Evolutionary conservation across 2,329 filamentous ascomycete species (phyloP).

Genomic region (Lasiodiplodia citricola): DNA sequence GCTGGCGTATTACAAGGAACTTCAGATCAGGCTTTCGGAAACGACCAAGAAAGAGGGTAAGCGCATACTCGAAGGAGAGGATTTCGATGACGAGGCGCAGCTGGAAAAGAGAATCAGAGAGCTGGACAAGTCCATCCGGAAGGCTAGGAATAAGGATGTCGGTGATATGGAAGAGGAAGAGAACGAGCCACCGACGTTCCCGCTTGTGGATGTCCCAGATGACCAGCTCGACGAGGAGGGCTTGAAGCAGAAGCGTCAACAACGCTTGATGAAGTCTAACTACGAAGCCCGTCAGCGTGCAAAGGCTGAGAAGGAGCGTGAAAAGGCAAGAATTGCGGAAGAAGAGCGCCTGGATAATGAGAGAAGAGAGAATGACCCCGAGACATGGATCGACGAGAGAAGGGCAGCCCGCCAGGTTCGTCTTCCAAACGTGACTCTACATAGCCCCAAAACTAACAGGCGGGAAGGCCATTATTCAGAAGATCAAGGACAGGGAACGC

Average conservation of each 20-base stretch:
- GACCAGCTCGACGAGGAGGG: constrained; percentile 91
- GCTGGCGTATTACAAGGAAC: constrained; percentile 87
- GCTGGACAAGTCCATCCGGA: constrained; percentile 86
- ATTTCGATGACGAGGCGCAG: constrained; percentile 87
- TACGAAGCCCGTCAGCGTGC: constrained; percentile 92
- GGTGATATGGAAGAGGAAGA: constrained; percentile 80
- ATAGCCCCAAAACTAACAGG: constrained; percentile 16
- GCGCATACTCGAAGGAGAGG: constrained; percentile 83
- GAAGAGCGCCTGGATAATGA: constrained; percentile 84
- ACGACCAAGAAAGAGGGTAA: constrained; percentile 90
- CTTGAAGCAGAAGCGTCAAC: constrained; percentile 89
- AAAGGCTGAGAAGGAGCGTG: constrained; percentile 93
- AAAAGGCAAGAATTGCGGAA: constrained; percentile 83
- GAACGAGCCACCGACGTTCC: constrained; percentile 81
- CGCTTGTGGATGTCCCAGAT: constrained; percentile 85
- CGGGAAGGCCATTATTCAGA: constrained; percentile 69
- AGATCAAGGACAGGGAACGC: constrained; percentile 91
- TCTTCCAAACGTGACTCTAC: neutral
- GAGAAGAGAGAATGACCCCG: constrained; percentile 80
- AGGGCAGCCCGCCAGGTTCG: constrained; percentile 68
- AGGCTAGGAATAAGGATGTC: constrained; percentile 90
- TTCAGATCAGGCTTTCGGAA: constrained; percentile 71
- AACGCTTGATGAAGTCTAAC: constrained; percentile 91
- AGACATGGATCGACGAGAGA: constrained; percentile 85
- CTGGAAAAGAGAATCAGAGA: constrained; percentile 86